Evolutionary conservation across 768 basidiomycete species (phyloP).

Genomic region (Lactarius psammicola): DNA sequence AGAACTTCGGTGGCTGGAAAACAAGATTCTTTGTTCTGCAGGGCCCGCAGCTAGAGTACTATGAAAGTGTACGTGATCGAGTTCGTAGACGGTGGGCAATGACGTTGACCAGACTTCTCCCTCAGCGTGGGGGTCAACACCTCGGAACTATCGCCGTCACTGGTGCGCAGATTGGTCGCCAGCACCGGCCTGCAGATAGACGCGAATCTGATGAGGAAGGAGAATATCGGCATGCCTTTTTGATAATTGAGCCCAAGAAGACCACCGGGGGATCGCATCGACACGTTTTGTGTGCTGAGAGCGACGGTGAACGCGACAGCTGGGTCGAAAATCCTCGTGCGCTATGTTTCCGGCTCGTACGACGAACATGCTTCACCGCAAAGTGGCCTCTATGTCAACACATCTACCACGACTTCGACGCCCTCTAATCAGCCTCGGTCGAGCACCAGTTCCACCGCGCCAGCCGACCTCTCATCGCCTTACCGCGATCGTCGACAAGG

Average conservation of each 20-base stretch:
- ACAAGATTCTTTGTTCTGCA: conserved; percentile 93
- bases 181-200: conserved; percentile 63
- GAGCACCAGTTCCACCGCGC: conserved; percentile 52
- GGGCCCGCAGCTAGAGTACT: conserved; percentile 90
- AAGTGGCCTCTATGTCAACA: conserved; percentile 25
- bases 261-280: conserved; percentile 67
- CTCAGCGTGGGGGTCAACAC: conserved; percentile 83
- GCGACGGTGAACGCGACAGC: conserved; percentile 85
- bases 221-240: conserved; percentile 95
- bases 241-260: conserved; percentile 88
- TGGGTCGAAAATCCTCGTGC: conserved; percentile 95
- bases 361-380: conserved; percentile 46
- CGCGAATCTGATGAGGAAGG: conserved; percentile 75
- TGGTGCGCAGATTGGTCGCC: conserved; percentile 95
- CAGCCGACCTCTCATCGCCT: conserved; percentile 38
- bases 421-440: conserved; percentile 50
- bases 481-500: conserved; percentile 21
- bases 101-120: conserved; percentile 9
- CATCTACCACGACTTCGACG: conserved; percentile 28
- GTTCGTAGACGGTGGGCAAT: conserved; percentile 2
- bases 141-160: conserved; percentile 87
- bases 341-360: conserved; percentile 80
- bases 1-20: conserved; percentile 98
- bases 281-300: conserved; percentile 96
- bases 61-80: conserved; percentile 77